A percentile compares a stretch with the other conserved stretches of the same genome.
phyloP scores from a whole-genome alignment of 345 rosid genomes.

The Abelmoschus esculentus region DNA sequence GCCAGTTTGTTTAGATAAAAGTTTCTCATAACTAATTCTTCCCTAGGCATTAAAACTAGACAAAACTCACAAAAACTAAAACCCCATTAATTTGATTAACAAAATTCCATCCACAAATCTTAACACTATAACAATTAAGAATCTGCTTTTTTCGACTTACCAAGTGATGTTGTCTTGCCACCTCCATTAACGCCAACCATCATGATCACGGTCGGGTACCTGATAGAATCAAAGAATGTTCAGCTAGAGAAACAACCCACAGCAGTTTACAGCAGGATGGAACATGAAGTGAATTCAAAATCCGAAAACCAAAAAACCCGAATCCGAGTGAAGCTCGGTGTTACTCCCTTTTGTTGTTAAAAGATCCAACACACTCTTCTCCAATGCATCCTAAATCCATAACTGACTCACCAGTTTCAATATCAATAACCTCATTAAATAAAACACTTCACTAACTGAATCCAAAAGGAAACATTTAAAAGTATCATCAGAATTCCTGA shows the following conservation, averaged over 20 bases:
- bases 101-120: too few relatives aligned
- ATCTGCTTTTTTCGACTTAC: constrained; percentile 29
- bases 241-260: background rate
- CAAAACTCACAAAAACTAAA: too few relatives aligned
- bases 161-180: constrained; percentile 96
- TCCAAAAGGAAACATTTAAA: background rate
- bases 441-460: background rate
- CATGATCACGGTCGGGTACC: constrained; percentile 88
- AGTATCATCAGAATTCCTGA: background rate
- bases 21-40: too few relatives aligned
- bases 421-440: background rate
- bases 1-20: too few relatives aligned
- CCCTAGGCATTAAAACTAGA: too few relatives aligned
- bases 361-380: constrained; percentile 64
- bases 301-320: constrained; percentile 35
- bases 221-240: constrained; percentile 20
- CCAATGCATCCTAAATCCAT: constrained; percentile 64
- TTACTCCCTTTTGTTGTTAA: constrained; percentile 58
- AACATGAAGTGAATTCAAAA: background rate
- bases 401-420: constrained; percentile 9
- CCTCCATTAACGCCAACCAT: constrained; percentile 94
- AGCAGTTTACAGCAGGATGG: background rate
- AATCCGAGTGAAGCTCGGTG: constrained; percentile 79
- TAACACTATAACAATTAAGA: background rate
- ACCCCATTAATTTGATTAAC: too few relatives aligned